Evolutionary conservation across 2,329 filamentous ascomycete genomes (phyloP).

Genomic region (Lasiodiplodia sp.): DNA sequence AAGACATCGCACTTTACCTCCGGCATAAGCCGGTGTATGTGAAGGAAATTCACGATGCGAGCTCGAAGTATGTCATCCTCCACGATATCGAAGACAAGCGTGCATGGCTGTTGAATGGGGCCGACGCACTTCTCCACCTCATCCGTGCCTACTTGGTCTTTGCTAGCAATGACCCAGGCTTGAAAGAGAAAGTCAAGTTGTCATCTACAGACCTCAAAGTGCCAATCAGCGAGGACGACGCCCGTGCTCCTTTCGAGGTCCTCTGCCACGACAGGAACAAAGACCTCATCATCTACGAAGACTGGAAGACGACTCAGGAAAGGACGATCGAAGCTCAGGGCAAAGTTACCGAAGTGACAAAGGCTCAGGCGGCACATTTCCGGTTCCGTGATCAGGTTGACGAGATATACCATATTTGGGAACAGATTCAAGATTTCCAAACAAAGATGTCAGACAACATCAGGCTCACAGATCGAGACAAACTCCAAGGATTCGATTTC

Average conservation of each 20-base stretch:
- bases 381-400: too few species aligned
- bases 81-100: slow-evolving; percentile 39
- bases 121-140: slow-evolving; percentile 49
- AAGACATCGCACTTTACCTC: background rate
- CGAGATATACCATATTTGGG: too few species aligned
- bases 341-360: too few species aligned
- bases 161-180: background rate
- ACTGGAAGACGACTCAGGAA: too few species aligned
- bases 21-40: background rate
- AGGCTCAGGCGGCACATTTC: too few species aligned
- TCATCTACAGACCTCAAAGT: background rate
- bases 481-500: background rate
- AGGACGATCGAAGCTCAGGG: too few species aligned
- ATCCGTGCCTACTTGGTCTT: slow-evolving; percentile 12
- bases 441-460: too few species aligned
- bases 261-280: too few species aligned
- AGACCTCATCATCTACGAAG: too few species aligned
- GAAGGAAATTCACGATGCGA: background rate
- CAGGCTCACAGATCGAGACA: background rate
- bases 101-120: slow-evolving; percentile 49
- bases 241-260: too few species aligned
- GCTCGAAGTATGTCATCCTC: slow-evolving; percentile 37
- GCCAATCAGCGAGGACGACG: too few species aligned
- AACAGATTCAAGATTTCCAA: too few species aligned
- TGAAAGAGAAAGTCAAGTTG: background rate